Evolutionary conservation across 1,139 yeast genomes (phyloP).

Genomic region (Magnusiomyces suaveolens): DNA sequence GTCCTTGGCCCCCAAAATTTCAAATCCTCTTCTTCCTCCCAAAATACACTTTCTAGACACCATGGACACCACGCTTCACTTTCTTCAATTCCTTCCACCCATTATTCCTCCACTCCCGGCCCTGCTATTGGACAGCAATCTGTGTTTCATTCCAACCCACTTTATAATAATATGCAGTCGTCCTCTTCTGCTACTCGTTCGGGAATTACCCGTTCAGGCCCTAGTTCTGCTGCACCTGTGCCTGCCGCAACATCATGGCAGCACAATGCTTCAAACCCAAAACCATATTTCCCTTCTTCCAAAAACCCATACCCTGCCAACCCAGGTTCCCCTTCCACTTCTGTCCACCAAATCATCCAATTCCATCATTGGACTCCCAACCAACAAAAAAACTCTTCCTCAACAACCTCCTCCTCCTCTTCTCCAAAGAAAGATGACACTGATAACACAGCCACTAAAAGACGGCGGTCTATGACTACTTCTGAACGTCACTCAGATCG

Average conservation of each 20-base stretch:
- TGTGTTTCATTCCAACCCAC: not conserved
- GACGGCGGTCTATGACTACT: constrained; percentile 10
- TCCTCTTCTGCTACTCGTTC: too few relatives aligned
- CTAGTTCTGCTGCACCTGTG: not conserved
- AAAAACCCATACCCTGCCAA: constrained; percentile 7
- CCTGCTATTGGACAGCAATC: not conserved
- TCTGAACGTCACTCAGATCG: constrained; percentile 4
- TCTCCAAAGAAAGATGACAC: constrained; percentile 14
- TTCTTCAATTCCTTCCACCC: constrained; percentile 12
- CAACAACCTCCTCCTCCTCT: not conserved
- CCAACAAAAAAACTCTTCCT: constrained; percentile 10
- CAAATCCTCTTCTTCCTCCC: constrained; percentile 11
- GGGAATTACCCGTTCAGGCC: too few relatives aligned
- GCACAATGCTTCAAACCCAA: not conserved
- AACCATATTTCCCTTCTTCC: constrained; percentile 7
- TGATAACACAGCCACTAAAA: constrained; percentile 2
- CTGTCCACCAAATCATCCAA: constrained; percentile 17
- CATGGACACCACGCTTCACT: constrained; percentile 16
- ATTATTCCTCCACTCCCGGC: constrained; percentile 7
- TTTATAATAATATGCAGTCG: not conserved
- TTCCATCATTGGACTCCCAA: constrained; percentile 20
- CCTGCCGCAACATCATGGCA: not conserved
- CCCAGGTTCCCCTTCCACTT: constrained; percentile 15
- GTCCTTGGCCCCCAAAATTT: constrained; percentile 16
- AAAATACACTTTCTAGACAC: constrained; percentile 17